These are phyloP conservation scores for Adenanthera pavonina DNA, from an alignment of 306 rosid genomes.

Conservation along the genomic window DNA sequence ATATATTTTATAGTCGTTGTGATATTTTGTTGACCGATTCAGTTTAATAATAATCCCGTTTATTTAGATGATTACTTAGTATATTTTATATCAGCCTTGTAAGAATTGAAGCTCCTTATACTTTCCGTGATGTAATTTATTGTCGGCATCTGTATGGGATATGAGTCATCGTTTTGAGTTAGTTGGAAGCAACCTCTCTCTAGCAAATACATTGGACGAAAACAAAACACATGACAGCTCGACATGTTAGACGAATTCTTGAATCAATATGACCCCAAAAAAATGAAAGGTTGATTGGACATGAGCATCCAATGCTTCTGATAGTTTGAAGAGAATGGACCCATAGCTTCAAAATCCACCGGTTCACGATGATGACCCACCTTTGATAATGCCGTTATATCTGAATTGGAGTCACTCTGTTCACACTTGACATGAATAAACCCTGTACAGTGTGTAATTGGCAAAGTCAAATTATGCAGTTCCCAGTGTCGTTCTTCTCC, in stretches of 20 bases:
- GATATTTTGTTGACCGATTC: constrained; percentile 39
- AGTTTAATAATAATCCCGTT: not conserved
- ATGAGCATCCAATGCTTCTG: constrained; percentile 13
- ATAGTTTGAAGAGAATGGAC: not conserved
- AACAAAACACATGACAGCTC: not conserved
- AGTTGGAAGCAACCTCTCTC: not conserved
- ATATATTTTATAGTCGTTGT: not conserved
- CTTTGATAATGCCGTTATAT: constrained; percentile 27
- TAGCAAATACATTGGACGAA: not conserved
- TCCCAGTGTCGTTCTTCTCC: constrained; percentile 10
- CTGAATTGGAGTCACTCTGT: constrained; percentile 17
- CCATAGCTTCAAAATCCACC: not conserved
- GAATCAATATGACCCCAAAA: not conserved
- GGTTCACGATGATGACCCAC: not conserved
- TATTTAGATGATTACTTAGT: constrained; percentile 1
- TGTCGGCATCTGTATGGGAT: not conserved
- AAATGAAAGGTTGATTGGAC: not conserved
- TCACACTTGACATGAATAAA: constrained; percentile 23
- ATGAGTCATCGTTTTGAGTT: not conserved
- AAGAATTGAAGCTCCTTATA: not conserved
- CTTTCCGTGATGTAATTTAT: not conserved
- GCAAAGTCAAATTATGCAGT: constrained; percentile 11
- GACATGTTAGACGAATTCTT: not conserved
- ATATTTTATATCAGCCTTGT: not conserved
- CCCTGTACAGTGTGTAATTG: not conserved